Percentiles rank a stretch among this genome's conserved stretches.
These are phyloP conservation scores for Irpex sp. DNA, from an alignment of 1,284 basidiomycete genomes.

Conservation along the genomic window DNA sequence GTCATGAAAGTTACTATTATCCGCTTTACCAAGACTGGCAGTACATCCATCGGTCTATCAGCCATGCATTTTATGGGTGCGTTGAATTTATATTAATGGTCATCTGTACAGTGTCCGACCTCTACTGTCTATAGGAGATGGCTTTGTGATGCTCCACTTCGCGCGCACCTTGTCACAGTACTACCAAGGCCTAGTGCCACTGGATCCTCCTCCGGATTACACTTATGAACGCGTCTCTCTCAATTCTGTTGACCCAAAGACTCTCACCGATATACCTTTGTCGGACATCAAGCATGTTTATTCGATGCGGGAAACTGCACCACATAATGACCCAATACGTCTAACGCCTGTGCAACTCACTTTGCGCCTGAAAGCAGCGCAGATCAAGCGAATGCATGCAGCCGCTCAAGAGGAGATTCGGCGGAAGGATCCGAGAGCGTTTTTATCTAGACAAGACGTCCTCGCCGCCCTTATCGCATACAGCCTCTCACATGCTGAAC, in stretches of 20 bases:
- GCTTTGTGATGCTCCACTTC: conserved; percentile 10
- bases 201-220: conserved; percentile 14
- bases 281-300: conserved; percentile 5
- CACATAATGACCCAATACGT: conserved; percentile 5
- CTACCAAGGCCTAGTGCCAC: conserved; percentile 14
- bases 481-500: conserved; percentile 10
- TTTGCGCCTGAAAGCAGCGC: conserved; percentile 10
- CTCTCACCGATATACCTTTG: not conserved
- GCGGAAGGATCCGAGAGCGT: not conserved
- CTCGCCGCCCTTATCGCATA: conserved; percentile 16
- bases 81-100: not conserved
- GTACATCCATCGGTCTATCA: conserved; percentile 14
- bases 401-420: not conserved
- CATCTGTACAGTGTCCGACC: not conserved
- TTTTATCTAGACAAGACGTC: conserved; percentile 14
- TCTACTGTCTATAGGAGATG: conserved; percentile 10
- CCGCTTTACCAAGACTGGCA: conserved; percentile 11
- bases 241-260: not conserved
- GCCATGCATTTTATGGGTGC: conserved; percentile 11
- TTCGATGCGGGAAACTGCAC: conserved; percentile 3
- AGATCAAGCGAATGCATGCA: conserved; percentile 9
- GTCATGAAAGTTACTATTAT: conserved; percentile 13
- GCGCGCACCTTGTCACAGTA: conserved; percentile 15
- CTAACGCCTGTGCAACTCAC: conserved; percentile 8
- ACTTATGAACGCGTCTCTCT: not conserved